phyloP scores from a whole-genome alignment of 2,329 filamentous ascomycete species.

The Pyricularia grisea region DNA sequence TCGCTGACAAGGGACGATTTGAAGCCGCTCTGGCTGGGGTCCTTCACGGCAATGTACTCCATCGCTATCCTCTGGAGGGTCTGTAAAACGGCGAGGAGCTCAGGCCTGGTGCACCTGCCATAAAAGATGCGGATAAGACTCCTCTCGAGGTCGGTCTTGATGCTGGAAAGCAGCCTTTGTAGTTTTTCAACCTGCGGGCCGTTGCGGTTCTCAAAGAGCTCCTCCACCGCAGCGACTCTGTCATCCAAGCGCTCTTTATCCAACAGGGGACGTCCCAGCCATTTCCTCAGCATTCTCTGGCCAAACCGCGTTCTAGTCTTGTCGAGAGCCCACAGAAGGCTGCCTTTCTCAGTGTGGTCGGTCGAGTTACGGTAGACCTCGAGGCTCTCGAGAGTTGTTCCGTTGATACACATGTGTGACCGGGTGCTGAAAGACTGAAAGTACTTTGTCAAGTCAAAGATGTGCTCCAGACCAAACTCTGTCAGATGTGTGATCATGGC shows the following conservation, averaged over 20 bases:
- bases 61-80: constrained; percentile 72
- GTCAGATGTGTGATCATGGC: constrained; percentile 91
- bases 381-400: constrained; percentile 85
- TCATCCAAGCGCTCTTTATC: constrained; percentile 67
- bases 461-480: constrained; percentile 88
- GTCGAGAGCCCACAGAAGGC: constrained; percentile 91
- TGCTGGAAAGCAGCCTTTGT: constrained; percentile 58
- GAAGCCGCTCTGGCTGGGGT: constrained; percentile 61
- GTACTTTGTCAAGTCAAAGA: constrained; percentile 93
- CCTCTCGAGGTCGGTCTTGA: constrained; percentile 79
- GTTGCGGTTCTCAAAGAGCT: constrained; percentile 63
- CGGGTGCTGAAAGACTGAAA: constrained; percentile 92
- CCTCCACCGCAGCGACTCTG: constrained; percentile 75
- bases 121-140: constrained; percentile 95
- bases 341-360: constrained; percentile 75
- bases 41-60: constrained; percentile 62
- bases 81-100: constrained; percentile 78
- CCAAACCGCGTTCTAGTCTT: constrained; percentile 87
- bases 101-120: constrained; percentile 84
- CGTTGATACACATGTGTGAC: constrained; percentile 92
- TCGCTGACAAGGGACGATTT: constrained; percentile 57
- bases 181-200: constrained; percentile 64
- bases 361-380: constrained; percentile 96
- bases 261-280: constrained; percentile 85
- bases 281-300: constrained; percentile 79